phyloP scores from a whole-genome alignment of 78 protist species.

The Capsaspora owczarzaki region DNA sequence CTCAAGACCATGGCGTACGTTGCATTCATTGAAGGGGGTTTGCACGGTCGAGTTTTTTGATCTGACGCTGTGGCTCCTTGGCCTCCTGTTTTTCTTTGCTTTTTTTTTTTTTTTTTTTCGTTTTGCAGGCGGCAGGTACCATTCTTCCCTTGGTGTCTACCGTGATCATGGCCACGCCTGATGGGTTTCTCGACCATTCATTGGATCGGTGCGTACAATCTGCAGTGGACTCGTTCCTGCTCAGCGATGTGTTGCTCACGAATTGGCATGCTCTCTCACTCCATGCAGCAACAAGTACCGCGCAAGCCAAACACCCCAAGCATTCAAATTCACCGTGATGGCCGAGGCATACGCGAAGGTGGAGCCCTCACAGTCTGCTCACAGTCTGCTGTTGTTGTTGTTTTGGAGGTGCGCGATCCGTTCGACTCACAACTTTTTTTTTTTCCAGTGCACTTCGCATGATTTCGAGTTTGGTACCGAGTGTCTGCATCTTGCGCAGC shows the following conservation, averaged over 20 bases:
- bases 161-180: neutral
- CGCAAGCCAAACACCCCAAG: constrained; percentile 16
- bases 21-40: neutral
- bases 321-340: neutral
- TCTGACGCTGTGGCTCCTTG: neutral
- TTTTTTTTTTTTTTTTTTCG: neutral
- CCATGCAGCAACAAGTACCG: neutral
- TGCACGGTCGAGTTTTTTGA: neutral
- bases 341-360: neutral
- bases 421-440: neutral
- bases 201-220: neutral
- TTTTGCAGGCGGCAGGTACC: neutral
- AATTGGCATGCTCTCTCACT: neutral
- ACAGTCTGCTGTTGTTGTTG: neutral
- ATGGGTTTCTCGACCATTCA: constrained; percentile 4
- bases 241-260: neutral
- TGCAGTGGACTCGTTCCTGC: neutral
- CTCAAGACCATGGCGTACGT: neutral
- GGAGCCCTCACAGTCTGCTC: neutral
- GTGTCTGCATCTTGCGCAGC: neutral
- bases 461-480: constrained; percentile 6
- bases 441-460: neutral
- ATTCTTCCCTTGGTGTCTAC: neutral
- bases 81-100: neutral
- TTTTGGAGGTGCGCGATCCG: neutral